A percentile compares a stretch with the other conserved stretches of the same genome.
Conservation (phyloP, 2,329 filamentous ascomycete species). For the Paraconiothyrium brasiliense region DNA sequence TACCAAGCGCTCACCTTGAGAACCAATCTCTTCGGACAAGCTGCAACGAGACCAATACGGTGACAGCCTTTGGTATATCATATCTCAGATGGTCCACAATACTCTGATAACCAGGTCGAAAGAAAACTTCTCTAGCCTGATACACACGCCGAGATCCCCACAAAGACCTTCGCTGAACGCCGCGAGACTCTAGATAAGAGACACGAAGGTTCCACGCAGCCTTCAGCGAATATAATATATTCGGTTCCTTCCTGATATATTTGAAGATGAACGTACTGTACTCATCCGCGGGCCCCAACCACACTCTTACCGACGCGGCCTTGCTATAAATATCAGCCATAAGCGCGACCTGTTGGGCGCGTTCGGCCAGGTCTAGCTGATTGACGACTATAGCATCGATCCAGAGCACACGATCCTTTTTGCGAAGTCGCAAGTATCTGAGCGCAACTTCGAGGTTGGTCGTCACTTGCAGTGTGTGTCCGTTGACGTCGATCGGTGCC, state of each 20-base stretch:
- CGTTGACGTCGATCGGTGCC: not conserved
- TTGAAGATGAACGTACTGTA: not conserved
- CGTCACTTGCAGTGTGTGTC: not conserved
- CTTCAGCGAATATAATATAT: not conserved
- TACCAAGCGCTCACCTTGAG: not conserved
- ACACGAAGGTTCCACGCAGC: not conserved
- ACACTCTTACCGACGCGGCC: not conserved
- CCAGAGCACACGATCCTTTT: slow-evolving; percentile 4
- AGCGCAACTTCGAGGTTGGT: slow-evolving; percentile 8
- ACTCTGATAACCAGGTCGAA: too few species aligned
- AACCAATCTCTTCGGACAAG: not conserved
- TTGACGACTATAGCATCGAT: slow-evolving; percentile 18
- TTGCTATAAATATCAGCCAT: slow-evolving; percentile 14
- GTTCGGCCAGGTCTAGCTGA: slow-evolving; percentile 10
- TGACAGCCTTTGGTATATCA: too few species aligned
- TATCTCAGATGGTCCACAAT: too few species aligned
- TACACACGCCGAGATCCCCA: not conserved
- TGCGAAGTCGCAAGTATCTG: not conserved
- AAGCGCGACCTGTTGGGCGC: slow-evolving; percentile 5
- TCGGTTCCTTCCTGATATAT: not conserved
- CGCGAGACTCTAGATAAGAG: fast-evolving
- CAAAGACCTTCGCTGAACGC: not conserved
- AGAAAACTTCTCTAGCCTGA: not conserved
- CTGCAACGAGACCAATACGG: too few species aligned
- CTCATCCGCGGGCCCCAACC: slow-evolving; percentile 1